Evolutionary conservation across 2,329 filamentous ascomycete genomes (phyloP).

Genomic region (Fusarium brevicatenulatum): DNA sequence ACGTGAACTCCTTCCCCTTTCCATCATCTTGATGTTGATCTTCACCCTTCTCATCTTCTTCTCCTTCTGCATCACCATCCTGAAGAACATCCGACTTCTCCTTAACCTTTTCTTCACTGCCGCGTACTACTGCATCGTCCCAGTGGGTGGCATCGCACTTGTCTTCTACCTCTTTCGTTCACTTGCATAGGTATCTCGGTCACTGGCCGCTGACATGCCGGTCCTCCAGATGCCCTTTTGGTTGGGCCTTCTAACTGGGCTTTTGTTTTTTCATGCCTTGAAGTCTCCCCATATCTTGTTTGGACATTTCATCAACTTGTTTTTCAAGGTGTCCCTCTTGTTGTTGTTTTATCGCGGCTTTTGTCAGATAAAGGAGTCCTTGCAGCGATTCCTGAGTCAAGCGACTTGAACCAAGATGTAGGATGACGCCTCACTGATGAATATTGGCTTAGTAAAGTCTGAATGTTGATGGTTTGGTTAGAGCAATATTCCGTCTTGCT

Average conservation of each 20-base stretch:
- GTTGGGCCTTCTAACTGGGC: background rate
- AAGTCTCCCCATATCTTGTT: background rate
- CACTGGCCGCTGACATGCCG: accelerated
- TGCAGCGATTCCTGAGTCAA: background rate
- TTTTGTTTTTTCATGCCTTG: background rate
- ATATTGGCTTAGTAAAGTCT: too few relatives aligned
- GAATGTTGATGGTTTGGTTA: accelerated
- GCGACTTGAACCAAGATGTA: background rate
- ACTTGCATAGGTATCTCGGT: accelerated
- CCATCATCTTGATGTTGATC: background rate
- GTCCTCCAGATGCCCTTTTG: background rate
- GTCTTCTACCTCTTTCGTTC: background rate
- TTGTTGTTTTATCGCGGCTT: background rate
- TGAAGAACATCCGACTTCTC: background rate
- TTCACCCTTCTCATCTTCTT: background rate
- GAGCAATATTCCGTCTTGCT: accelerated
- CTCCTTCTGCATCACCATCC: background rate
- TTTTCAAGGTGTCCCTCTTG: background rate
- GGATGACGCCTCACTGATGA: too few relatives aligned
- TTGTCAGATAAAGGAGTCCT: background rate
- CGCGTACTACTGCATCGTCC: background rate
- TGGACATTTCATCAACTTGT: background rate
- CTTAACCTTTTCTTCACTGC: background rate
- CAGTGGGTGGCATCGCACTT: accelerated
- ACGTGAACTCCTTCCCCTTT: background rate